These are phyloP conservation scores for Lasiosphaeria hispida DNA, from an alignment of 495 filamentous ascomycete genomes.

Conservation along the genomic window DNA sequence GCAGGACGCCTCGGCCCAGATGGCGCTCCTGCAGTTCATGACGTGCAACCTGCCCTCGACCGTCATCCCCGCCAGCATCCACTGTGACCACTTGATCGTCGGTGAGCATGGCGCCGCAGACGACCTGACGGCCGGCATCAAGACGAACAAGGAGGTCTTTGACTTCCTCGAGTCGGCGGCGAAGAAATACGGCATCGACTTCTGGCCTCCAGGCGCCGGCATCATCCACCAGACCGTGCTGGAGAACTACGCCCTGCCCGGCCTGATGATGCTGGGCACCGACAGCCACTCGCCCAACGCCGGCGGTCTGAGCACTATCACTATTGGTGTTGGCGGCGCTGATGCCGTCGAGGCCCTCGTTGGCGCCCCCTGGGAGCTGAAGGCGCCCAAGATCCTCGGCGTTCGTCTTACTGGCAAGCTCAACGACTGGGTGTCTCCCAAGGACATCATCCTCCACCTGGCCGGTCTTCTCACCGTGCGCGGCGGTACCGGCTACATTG, in stretches of 20 bases:
- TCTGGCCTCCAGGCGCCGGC: constrained; percentile 98
- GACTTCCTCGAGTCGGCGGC: constrained; percentile 94
- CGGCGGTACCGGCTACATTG: constrained; percentile 89
- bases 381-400: constrained; percentile 86
- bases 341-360: constrained; percentile 97
- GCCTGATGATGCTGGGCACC: constrained; percentile 98
- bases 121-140: constrained; percentile 82
- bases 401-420: constrained; percentile 82
- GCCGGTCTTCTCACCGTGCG: constrained; percentile 90
- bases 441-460: constrained; percentile 89
- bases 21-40: constrained; percentile 99
- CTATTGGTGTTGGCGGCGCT: constrained; percentile 95
- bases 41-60: constrained; percentile 86
- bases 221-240: constrained; percentile 98
- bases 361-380: constrained; percentile 95
- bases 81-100: constrained; percentile 99
- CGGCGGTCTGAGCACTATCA: constrained; percentile 88
- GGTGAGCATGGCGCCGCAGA: constrained; percentile 84
- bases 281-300: constrained; percentile 98
- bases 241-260: constrained; percentile 97
- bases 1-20: constrained; percentile 98
- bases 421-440: constrained; percentile 87
- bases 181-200: constrained; percentile 96
- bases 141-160: constrained; percentile 94
- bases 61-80: constrained; percentile 95